Percentiles rank a stretch among this genome's conserved stretches.
Conservation (phyloP, 257 asterid genomes). For the Agastache rugosa region DNA sequence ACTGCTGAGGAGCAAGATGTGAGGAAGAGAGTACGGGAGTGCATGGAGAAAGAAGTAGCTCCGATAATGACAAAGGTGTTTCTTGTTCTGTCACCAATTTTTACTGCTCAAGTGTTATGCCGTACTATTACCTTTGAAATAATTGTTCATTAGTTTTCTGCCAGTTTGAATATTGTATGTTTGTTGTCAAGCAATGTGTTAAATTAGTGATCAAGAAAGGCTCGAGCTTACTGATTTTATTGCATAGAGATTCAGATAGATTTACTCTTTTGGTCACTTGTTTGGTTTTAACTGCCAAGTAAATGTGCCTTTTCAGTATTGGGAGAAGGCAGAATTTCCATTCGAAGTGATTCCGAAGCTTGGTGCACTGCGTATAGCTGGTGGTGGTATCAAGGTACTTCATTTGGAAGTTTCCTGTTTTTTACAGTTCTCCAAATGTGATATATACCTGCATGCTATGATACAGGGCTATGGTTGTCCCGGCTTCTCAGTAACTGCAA, state of each 20-base stretch:
- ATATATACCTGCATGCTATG: slow-evolving; percentile 31
- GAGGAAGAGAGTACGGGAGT: slow-evolving; percentile 71
- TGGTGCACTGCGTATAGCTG: slow-evolving; percentile 73
- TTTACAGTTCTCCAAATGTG: slow-evolving; percentile 17
- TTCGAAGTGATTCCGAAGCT: slow-evolving; percentile 91
- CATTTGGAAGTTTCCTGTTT: not conserved
- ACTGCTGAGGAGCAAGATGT: slow-evolving; percentile 70
- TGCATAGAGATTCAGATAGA: not conserved
- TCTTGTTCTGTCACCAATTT: slow-evolving; percentile 3
- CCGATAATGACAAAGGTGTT: slow-evolving; percentile 89
- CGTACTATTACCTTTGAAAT: not conserved
- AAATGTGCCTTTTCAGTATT: slow-evolving; percentile 60
- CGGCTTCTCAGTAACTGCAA: slow-evolving; percentile 76
- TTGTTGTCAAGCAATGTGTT: not conserved
- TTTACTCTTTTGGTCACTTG: slow-evolving; percentile 3
- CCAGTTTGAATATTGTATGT: not conserved
- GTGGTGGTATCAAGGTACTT: slow-evolving; percentile 86
- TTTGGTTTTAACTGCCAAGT: slow-evolving; percentile 25
- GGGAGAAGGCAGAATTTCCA: slow-evolving; percentile 99
- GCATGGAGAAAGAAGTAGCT: slow-evolving; percentile 96
- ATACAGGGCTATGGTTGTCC: slow-evolving; percentile 96
- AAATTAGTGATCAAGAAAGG: slow-evolving; percentile 1
- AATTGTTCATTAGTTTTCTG: not conserved
- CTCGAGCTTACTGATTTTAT: slow-evolving; percentile 11
- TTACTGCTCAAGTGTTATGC: not conserved